These are phyloP conservation scores for Fusarium sp. DNA, from an alignment of 2,329 filamentous ascomycete species.

Conservation along the genomic window DNA sequence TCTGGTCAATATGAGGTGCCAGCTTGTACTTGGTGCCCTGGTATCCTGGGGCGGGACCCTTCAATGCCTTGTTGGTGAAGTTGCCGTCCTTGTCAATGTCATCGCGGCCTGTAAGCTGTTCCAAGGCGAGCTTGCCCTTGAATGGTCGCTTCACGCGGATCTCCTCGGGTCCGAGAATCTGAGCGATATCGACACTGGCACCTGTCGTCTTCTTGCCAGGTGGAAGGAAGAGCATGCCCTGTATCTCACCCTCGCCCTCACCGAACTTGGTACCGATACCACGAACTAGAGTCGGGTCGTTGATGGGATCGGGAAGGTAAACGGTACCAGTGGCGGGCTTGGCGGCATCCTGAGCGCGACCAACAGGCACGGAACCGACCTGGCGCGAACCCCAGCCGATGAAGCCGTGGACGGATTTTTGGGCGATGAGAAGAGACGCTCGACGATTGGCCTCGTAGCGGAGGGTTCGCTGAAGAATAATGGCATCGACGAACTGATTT, in stretches of 20 bases:
- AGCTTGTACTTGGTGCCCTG: conserved; percentile 86
- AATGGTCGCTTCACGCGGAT: conserved; percentile 89
- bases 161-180: conserved; percentile 84
- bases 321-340: conserved; percentile 83
- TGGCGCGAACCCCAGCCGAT: conserved; percentile 88
- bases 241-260: conserved; percentile 74
- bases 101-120: conserved; percentile 84
- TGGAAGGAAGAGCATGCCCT: conserved; percentile 88
- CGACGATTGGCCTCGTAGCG: conserved; percentile 88
- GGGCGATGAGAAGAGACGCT: conserved; percentile 91
- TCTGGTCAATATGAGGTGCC: conserved; percentile 94
- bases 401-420: conserved; percentile 94
- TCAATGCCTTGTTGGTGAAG: conserved; percentile 67
- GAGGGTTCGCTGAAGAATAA: conserved; percentile 92
- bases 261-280: conserved; percentile 87
- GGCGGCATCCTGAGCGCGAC: conserved; percentile 88
- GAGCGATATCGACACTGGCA: conserved; percentile 84
- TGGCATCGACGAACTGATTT: conserved; percentile 89
- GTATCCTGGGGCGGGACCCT: conserved; percentile 71
- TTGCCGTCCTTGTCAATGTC: conserved; percentile 76
- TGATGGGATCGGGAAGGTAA: conserved; percentile 88
- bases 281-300: conserved; percentile 84
- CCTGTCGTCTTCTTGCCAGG: conserved; percentile 81
- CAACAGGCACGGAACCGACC: conserved; percentile 92
- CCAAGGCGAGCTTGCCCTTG: conserved; percentile 78